These are phyloP conservation scores for Corymbia citriodora DNA, from an alignment of 441 rosid species.

Conservation along the genomic window DNA sequence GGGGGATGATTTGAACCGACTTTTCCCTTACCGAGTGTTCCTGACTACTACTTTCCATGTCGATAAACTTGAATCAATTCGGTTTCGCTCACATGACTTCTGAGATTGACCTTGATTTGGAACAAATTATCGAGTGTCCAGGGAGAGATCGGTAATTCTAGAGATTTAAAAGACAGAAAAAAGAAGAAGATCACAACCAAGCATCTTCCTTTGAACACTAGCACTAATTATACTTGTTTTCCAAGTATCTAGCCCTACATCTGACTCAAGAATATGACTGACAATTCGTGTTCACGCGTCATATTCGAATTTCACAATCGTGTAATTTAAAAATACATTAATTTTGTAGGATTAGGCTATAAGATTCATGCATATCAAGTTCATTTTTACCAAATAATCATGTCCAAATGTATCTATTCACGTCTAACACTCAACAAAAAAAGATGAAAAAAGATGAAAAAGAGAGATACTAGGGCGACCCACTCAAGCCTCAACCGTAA, in stretches of 20 bases:
- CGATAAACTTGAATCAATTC: background rate
- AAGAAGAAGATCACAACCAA: too few relatives aligned
- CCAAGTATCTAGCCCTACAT: background rate
- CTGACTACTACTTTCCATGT: background rate
- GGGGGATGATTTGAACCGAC: background rate
- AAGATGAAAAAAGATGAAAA: background rate
- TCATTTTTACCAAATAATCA: background rate
- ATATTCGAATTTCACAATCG: fast-evolving
- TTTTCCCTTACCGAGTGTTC: background rate
- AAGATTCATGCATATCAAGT: background rate
- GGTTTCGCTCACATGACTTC: background rate
- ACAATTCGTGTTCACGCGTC: fast-evolving
- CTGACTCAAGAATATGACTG: fast-evolving
- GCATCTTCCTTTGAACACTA: background rate
- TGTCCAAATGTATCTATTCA: background rate
- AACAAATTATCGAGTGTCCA: too few relatives aligned
- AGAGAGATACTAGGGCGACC: background rate
- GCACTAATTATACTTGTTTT: background rate
- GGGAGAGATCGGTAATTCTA: too few relatives aligned
- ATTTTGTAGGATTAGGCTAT: background rate
- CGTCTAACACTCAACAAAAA: background rate
- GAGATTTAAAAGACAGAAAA: too few relatives aligned
- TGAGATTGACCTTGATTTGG: background rate
- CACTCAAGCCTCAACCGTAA: background rate
- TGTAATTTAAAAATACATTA: background rate